These are phyloP conservation scores for Talaromyces islandicus DNA, from an alignment of 2,329 filamentous ascomycete species.

Conservation along the genomic window DNA sequence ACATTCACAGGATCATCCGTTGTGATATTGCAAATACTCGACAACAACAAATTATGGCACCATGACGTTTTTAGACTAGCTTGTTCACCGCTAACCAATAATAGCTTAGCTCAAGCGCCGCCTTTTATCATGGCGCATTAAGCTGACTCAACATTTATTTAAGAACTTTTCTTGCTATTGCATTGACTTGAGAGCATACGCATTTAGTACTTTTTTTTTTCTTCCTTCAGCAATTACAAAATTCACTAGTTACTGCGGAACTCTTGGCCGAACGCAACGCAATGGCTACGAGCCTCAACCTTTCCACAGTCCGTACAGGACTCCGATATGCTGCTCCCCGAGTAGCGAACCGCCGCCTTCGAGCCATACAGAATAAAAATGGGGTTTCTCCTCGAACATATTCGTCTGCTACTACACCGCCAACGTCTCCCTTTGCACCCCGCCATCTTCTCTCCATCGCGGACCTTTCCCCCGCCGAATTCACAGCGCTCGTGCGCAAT, in stretches of 20 bases:
- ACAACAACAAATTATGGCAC: not conserved
- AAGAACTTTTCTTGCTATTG: not conserved
- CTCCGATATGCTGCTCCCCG: conserved; percentile 10
- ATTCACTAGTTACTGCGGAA: too few species aligned
- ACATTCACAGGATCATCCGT: not conserved
- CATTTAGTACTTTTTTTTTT: not conserved
- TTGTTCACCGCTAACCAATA: not conserved
- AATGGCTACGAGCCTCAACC: conserved; percentile 12
- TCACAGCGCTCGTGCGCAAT: conserved; percentile 77
- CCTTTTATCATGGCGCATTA: not conserved
- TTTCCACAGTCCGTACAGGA: conserved; percentile 8
- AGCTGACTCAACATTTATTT: not conserved
- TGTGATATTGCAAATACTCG: not conserved
- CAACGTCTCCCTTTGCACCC: conserved; percentile 56
- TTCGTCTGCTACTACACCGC: conserved; percentile 28
- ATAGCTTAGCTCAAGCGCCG: not conserved
- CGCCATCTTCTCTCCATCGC: conserved; percentile 89
- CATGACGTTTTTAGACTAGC: not conserved
- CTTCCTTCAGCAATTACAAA: not conserved
- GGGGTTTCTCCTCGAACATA: conserved; percentile 27
- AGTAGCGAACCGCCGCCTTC: conserved; percentile 19
- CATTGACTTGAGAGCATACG: not conserved
- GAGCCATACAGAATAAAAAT: conserved; percentile 15
- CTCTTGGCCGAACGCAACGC: not conserved
- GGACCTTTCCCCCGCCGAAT: conserved; percentile 73